Evolutionary conservation across 176 grass and related monocot genomes (phyloP), one percentile per base, ranked within the genome.

Genomic region (Bothriochloa decipiens): DNA sequence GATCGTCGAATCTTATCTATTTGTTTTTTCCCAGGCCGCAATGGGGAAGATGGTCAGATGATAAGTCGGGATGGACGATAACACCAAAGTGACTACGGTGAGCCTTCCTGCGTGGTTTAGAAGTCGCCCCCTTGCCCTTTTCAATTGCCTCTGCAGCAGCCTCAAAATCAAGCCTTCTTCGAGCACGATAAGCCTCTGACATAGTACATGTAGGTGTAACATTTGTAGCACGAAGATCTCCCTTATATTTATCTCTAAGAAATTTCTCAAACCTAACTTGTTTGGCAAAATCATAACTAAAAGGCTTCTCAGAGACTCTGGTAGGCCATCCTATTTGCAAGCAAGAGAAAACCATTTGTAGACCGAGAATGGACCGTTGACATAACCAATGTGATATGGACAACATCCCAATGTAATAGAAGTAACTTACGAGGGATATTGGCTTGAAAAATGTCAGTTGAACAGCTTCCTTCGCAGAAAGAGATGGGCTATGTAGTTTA

Each of bases 101-200:
- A 58, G 53, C 0, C 18, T 8, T 8, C 53, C 53, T n/a, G 53
- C 18, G 0, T 18, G 20, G 53, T 58, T 58, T 3, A 58, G 53
- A n/a, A 58, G 20, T 8, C 11, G 20, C 53, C 53, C 45, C 72
- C 83, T 86, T 87, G 47, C 74, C 89, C 37, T 98, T 98, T 82
- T 93, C 93, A 80, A 98, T 98, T 84, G 87, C 86, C 53, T 93
- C 93, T 75, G 89, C 93, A 45, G 96, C 91, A 80, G 96, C 91
- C 83, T 98, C 96, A 89, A 98, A 95, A 75, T 98, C 93, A 50
- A 98, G 89, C 64, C 91, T 92, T 85, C 93, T 93, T 81, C 91
- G 87, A 80, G 96, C 96, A 80, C 93, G 89, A n/a, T 98, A 89
- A 61, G 11, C 86, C 36, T 98, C 93, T 47, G 96, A 98, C 89